These are phyloP conservation scores for Incumbomyces lentus DNA, from an alignment of 2,329 filamentous ascomycete species.

Conservation along the genomic window DNA sequence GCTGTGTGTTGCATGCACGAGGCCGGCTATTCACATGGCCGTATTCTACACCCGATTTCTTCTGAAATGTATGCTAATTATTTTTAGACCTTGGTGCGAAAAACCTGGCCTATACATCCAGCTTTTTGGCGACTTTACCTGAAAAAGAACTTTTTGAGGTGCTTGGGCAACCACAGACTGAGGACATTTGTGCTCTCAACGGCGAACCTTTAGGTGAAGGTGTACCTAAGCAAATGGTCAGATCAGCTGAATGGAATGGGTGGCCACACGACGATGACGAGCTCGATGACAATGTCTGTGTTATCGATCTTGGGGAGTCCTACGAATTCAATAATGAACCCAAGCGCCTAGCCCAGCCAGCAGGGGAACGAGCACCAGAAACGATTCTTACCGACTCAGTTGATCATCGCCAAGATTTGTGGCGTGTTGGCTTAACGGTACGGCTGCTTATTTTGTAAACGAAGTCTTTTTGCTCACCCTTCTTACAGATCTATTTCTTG, in stretches of 20 bases:
- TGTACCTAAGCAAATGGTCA: slow-evolving; percentile 15
- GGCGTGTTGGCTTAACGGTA: slow-evolving; percentile 15
- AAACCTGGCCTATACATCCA: slow-evolving; percentile 21
- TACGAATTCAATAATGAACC: slow-evolving; percentile 7
- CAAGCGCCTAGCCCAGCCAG: slow-evolving; percentile 18
- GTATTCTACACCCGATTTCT: too few relatives aligned
- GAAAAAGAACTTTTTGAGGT: slow-evolving; percentile 9
- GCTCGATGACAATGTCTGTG: slow-evolving; percentile 21
- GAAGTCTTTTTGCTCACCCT: background rate
- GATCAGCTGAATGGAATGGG: slow-evolving; percentile 13
- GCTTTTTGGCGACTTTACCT: slow-evolving; percentile 5
- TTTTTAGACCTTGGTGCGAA: slow-evolving; percentile 22
- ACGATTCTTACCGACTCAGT: slow-evolving; percentile 19
- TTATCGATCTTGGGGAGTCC: slow-evolving; percentile 22
- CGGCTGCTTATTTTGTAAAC: background rate
- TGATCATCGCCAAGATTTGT: slow-evolving; percentile 22
- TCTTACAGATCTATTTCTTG: slow-evolving; percentile 10
- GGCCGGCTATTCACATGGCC: too few relatives aligned
- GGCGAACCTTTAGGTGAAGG: slow-evolving; percentile 15
- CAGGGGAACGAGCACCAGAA: slow-evolving; percentile 18
- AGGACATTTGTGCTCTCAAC: slow-evolving; percentile 15
- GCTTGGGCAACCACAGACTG: slow-evolving; percentile 14
- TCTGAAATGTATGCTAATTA: background rate
- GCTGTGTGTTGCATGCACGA: too few relatives aligned
- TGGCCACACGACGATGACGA: slow-evolving; percentile 18